Evolutionary conservation across 352 stramenopile genomes (phyloP).

Genomic region (Peronospora destructor): DNA sequence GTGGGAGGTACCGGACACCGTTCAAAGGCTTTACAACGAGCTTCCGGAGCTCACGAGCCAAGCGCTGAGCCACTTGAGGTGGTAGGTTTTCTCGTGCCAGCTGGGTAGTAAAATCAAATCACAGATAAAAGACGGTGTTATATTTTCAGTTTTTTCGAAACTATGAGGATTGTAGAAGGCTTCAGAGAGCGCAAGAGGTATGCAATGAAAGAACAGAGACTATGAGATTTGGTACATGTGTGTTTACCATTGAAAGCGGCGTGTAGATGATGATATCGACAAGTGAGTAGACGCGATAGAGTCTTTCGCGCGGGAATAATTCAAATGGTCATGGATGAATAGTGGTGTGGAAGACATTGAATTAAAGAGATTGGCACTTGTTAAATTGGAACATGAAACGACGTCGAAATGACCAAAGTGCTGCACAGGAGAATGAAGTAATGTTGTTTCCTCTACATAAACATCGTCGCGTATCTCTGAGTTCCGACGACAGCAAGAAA

Average conservation of each 20-base stretch:
- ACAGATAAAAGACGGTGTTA: slow-evolving; percentile 1
- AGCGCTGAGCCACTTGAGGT: slow-evolving; percentile 87
- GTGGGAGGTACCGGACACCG: slow-evolving; percentile 89
- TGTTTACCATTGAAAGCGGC: slow-evolving; percentile 26
- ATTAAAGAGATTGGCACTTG: slow-evolving; percentile 6
- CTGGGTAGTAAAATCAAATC: slow-evolving; percentile 8
- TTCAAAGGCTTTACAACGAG: slow-evolving; percentile 87
- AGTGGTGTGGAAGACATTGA: slow-evolving; percentile 12
- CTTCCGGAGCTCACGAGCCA: slow-evolving; percentile 89
- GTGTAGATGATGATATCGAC: slow-evolving; percentile 8
- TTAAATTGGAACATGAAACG: slow-evolving; percentile 23
- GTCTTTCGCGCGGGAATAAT: slow-evolving; percentile 28
- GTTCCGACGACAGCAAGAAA: slow-evolving; percentile 26
- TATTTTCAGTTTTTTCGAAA: neutral
- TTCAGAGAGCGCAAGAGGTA: neutral
- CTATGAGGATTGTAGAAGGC: slow-evolving; percentile 4
- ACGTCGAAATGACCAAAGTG: too few relatives aligned
- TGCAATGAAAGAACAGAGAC: slow-evolving; percentile 5
- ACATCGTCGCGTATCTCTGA: slow-evolving; percentile 26
- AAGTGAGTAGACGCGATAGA: slow-evolving; percentile 1
- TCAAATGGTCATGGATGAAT: slow-evolving; percentile 18
- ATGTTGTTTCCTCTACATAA: slow-evolving; percentile 3
- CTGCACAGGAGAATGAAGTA: slow-evolving; percentile 11
- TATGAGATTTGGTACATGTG: slow-evolving; percentile 1
- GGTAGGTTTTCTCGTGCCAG: slow-evolving; percentile 55